Conservation (phyloP, 192 early-diverging fungal species). For the Kickxella alabastrina region DNA sequence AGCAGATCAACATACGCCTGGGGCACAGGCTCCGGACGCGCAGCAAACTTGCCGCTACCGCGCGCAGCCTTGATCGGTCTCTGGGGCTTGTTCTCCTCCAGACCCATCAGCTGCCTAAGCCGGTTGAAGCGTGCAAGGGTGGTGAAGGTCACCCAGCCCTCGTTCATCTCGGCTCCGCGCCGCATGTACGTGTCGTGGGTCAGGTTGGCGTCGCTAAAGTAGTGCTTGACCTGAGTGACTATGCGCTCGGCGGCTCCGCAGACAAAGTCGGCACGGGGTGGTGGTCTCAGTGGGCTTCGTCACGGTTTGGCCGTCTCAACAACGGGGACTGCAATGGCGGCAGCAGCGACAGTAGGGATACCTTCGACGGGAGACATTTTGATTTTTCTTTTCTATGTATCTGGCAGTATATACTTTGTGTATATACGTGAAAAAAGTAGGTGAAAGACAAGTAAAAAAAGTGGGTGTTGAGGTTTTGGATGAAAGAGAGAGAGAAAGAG, state of each 20-base stretch:
- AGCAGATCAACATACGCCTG: constrained; percentile 17
- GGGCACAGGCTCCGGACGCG: constrained; percentile 7
- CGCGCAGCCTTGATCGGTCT: constrained; percentile 3
- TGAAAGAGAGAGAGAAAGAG: not conserved
- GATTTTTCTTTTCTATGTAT: not conserved
- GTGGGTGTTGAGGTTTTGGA: not conserved
- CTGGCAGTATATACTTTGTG: too few species aligned
- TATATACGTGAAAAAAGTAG: not conserved
- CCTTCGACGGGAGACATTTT: constrained; percentile 34
- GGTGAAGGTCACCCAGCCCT: constrained; percentile 34
- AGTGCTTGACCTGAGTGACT: constrained; percentile 48
- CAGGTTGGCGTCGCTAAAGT: constrained; percentile 50
- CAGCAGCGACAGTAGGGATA: constrained; percentile 30
- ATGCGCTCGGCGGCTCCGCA: constrained; percentile 24
- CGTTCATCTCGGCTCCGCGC: constrained; percentile 22
- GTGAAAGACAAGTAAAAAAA: not conserved
- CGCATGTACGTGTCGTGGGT: constrained; percentile 49
- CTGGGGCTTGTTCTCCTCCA: constrained; percentile 7
- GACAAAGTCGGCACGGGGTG: constrained; percentile 2
- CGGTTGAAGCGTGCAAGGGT: constrained; percentile 45
- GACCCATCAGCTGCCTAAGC: constrained; percentile 41
- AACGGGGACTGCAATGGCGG: constrained; percentile 8
- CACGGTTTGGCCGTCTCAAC: not conserved
- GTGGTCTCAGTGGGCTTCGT: not conserved
- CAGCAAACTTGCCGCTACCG: constrained; percentile 4